Evolutionary conservation across 139 green algal species (phyloP), one percentile per base, ranked within the genome.

Genomic region (Asterochloris erici): DNA sequence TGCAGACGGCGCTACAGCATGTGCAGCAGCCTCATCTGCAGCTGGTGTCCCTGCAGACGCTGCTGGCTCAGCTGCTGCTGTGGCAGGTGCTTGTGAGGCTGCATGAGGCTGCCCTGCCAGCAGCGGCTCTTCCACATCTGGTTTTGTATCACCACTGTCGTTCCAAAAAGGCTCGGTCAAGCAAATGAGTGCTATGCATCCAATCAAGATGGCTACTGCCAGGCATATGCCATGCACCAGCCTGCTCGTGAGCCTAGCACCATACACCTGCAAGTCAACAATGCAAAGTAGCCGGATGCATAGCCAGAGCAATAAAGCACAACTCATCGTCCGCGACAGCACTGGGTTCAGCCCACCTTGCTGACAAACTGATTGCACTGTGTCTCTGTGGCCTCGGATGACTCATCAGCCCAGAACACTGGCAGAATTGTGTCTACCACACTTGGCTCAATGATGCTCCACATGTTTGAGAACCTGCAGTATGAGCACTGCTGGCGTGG

Each of bases 371-470:
- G 21, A n/a, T 14, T 70, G 61, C n/a, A 38, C 76, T 80, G 76
- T 9, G 38, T n/a, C 47, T 61, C 19, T 15, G 76, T 80, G 76
- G 76, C 83, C 63, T 84, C 74, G 21, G 64, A 82, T 17, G 60
- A n/a, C 70, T 88, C 86, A 16, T 93, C 82, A 10, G 78, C 86
- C 89, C 89, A 91, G 73, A 93, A 91, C n/a, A 93, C 87, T 27
- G 89, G 89, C 24, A 93, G 80, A 71, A 81, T 86, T 0, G 89
- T 92, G n/a, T 85, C 77, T n/a, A 80, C 78, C 24, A 90, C 77
- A 6, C 19, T 14, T 10, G 80, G 77, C 21, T 93, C 89, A 0
- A 93, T 73, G 19, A 70, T 68, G 54, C n/a, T 21, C 84, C 84
- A 90, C 78, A 29, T 73, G 12, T 29, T 29, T 23, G 86, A 78